These are phyloP conservation scores for Cladorrhinum samala DNA, from an alignment of 495 filamentous ascomycete species.

Conservation along the genomic window DNA sequence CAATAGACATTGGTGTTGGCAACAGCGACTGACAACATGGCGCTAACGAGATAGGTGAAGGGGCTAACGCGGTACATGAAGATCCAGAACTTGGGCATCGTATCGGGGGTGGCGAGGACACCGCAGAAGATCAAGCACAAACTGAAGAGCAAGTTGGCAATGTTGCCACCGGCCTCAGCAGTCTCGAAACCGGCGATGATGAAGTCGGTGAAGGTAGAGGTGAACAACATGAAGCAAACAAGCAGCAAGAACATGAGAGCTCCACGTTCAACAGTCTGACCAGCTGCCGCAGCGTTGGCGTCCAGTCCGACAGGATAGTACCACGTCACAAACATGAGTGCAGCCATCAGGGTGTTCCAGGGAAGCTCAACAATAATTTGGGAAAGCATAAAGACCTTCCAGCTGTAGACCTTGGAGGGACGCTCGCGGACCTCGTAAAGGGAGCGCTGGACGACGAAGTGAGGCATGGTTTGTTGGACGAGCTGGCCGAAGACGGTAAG, in stretches of 20 bases:
- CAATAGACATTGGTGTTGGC: constrained; percentile 56
- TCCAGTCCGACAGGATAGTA: constrained; percentile 79
- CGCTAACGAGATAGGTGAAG: constrained; percentile 63
- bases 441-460: constrained; percentile 69
- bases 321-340: constrained; percentile 66
- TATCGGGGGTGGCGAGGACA: constrained; percentile 59
- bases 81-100: constrained; percentile 70
- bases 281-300: constrained; percentile 56
- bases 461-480: constrained; percentile 78
- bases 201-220: constrained; percentile 63
- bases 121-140: constrained; percentile 67
- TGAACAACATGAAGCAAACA: constrained; percentile 61
- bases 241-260: constrained; percentile 62
- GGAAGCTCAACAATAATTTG: constrained; percentile 71
- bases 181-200: constrained; percentile 62
- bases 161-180: constrained; percentile 59
- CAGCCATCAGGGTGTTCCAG: constrained; percentile 66
- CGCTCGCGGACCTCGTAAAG: constrained; percentile 84
- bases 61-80: constrained; percentile 79
- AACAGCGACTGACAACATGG: constrained; percentile 56
- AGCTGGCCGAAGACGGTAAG: constrained; percentile 70
- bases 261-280: constrained; percentile 51
- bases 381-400: constrained; percentile 75
- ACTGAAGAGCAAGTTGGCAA: constrained; percentile 61
- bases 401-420: constrained; percentile 75